Evolutionary conservation across 2,329 filamentous ascomycete species (phyloP), one percentile per base, ranked within the genome.

Genomic region (Diaporthe aspalathi): DNA sequence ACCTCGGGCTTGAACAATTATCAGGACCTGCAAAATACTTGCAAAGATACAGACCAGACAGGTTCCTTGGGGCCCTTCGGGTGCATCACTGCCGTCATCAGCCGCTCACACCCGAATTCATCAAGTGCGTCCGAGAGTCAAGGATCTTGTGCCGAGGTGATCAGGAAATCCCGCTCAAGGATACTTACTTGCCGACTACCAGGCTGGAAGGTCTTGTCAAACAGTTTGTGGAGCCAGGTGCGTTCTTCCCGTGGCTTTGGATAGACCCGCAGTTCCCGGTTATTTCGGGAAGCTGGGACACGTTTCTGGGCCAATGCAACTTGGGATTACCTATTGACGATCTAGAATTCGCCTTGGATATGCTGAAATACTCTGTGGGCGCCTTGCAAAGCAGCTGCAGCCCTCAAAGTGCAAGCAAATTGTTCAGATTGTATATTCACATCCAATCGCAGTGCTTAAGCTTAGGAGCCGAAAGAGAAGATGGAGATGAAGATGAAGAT

Each of bases 181-280:
- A 71, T 7, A 43, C 70, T 2, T 75, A 73, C 17, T 74, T 75
- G 32, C 72, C 73, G 2, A 76, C 68, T 45, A 57, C 54, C 16
- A 56, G 56, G 1, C 69, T 74, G 7, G 50, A 70, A n/a, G 24
- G 1, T 4, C 68, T 54, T 0, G 72, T 73, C 14, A 43, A 71
- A 8, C 73, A 52, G 16, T 76, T 72, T 43, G 24, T 75, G 38
- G 70, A 70, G 22, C 35, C 50, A 0, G 52, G 8, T 50, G 70
- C 56, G 2, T 70, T 70, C 52, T 76, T 77, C 38, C 75, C 75
- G n/a, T 77, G 73, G 75, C 63, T 76, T 9, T 56, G 57, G 57
- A 1, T 74, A 29, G 71, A 74, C 3, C 8, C 43, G 38, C 1
- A 35, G 63, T 14, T 32, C 27, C 2, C 22, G 22, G 17, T 22